These are phyloP conservation scores for Cicer yamashitae DNA, from an alignment of 306 rosid species.

Conservation along the genomic window DNA sequence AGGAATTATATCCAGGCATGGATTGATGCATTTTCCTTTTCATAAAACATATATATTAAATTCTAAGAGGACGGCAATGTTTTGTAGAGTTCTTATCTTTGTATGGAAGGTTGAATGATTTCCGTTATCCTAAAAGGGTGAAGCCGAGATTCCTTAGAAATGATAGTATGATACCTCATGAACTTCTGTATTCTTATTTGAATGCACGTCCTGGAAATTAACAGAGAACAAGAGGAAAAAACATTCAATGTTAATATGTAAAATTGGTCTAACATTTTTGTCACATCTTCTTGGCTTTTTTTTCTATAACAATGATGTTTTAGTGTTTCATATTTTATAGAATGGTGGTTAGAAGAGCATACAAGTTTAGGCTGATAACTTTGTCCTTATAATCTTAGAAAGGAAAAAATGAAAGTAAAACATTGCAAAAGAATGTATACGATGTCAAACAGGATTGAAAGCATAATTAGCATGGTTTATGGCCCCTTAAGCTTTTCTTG, in stretches of 20 bases:
- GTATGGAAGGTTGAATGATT: not conserved
- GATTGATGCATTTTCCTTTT: not conserved
- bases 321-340: not conserved
- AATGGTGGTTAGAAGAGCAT: not conserved
- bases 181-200: not conserved
- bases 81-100: not conserved
- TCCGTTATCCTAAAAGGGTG: not conserved
- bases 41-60: not conserved
- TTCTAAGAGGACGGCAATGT: slow-evolving; percentile 1
- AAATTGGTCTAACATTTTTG: no score
- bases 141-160: not conserved
- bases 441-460: slow-evolving; percentile 2
- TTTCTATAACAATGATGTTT: not conserved
- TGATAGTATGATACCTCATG: not conserved
- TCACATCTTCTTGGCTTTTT: no score
- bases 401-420: not conserved
- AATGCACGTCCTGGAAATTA: not conserved
- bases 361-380: not conserved
- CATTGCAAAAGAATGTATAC: not conserved
- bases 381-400: not conserved
- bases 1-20: not conserved
- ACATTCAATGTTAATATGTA: no score
- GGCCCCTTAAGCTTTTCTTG: not conserved
- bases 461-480: not conserved
- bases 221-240: no score